Conservation (phyloP, 176 grass and related monocot species). For the Zoysia japonica region DNA sequence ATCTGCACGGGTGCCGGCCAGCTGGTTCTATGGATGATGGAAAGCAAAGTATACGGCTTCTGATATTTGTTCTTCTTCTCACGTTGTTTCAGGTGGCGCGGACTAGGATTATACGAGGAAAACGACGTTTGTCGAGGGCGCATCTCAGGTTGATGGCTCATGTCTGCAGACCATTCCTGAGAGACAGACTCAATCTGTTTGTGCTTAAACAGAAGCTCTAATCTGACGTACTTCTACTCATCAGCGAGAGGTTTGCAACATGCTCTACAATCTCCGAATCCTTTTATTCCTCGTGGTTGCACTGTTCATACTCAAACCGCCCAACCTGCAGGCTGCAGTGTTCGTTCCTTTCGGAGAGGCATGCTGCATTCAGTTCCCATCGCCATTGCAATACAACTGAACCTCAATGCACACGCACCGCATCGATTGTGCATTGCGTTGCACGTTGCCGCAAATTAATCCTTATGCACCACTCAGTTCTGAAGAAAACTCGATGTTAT, state of each 20-base stretch:
- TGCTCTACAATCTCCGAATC: neutral
- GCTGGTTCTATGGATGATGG: neutral
- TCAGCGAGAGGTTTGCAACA: neutral
- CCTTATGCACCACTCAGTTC: slow-evolving; percentile 7
- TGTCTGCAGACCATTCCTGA: neutral
- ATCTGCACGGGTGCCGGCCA: neutral
- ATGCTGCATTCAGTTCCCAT: neutral
- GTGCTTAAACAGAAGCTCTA: neutral
- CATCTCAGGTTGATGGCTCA: neutral
- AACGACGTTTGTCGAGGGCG: neutral
- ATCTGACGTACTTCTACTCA: neutral
- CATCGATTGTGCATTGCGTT: slow-evolving; percentile 7
- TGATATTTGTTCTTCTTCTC: neutral
- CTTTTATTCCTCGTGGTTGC: neutral
- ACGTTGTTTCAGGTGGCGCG: neutral
- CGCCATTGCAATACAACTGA: neutral
- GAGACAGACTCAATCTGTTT: neutral
- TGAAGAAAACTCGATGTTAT: slow-evolving; percentile 8
- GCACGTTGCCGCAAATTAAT: neutral
- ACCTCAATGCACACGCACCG: neutral
- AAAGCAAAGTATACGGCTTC: neutral
- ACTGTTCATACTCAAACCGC: neutral
- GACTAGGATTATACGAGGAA: neutral
- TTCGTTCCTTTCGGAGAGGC: neutral
- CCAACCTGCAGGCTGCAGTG: neutral